Conservation (phyloP, 129 eudicot genomes). For the Escallonia rubra region DNA sequence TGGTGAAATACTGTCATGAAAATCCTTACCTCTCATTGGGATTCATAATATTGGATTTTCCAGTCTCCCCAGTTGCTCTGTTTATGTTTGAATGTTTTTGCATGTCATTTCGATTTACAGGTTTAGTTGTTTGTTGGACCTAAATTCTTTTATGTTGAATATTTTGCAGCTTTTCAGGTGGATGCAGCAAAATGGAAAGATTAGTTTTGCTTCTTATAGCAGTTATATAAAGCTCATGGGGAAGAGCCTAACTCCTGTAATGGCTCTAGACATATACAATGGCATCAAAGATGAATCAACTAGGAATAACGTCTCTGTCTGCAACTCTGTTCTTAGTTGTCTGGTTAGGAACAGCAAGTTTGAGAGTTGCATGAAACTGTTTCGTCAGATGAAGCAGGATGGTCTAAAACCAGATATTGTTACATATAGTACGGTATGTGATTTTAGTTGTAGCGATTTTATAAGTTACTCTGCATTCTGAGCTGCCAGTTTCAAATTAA, state of each 20-base stretch:
- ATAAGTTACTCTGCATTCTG: too few relatives aligned
- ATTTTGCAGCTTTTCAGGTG: slow-evolving; percentile 77
- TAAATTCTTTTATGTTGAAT: background rate
- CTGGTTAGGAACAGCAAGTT: slow-evolving; percentile 53
- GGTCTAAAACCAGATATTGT: slow-evolving; percentile 76
- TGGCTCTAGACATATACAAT: slow-evolving; percentile 64
- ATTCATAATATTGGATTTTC: background rate
- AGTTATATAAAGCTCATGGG: slow-evolving; percentile 78
- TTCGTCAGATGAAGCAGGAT: slow-evolving; percentile 68
- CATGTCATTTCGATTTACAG: too few relatives aligned
- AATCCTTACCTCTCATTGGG: background rate
- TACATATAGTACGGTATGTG: slow-evolving; percentile 79
- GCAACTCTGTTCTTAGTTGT: slow-evolving; percentile 76
- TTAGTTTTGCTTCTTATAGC: slow-evolving; percentile 77
- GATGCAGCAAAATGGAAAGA: slow-evolving; percentile 71
- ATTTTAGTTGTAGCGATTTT: background rate
- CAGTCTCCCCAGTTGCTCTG: background rate
- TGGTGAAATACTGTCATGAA: too few relatives aligned
- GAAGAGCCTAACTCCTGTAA: slow-evolving; percentile 46
- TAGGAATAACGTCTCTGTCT: slow-evolving; percentile 62
- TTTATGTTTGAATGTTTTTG: too few relatives aligned
- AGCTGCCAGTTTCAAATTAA: too few relatives aligned
- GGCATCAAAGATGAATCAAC: slow-evolving; percentile 53
- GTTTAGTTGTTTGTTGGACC: background rate
- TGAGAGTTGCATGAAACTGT: slow-evolving; percentile 59